These are phyloP conservation scores for Alliaria petiolata DNA, from an alignment of 345 rosid genomes.

Conservation along the genomic window DNA sequence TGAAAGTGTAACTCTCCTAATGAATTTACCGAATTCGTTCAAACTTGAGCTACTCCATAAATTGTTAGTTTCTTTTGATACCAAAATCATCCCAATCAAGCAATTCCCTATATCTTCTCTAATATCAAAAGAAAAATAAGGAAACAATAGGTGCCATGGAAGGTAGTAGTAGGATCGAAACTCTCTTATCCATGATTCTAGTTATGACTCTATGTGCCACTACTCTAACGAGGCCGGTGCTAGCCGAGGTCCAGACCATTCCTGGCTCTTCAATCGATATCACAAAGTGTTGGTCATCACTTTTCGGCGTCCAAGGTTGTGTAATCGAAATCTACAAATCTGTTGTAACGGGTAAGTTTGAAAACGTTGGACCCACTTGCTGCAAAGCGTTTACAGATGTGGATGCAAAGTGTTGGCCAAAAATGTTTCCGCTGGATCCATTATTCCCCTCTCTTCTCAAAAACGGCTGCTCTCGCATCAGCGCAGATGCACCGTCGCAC, in stretches of 20 bases:
- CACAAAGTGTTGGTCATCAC: background rate
- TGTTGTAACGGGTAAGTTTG: background rate
- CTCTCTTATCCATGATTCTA: background rate
- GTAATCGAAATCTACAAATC: background rate
- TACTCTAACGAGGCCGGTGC: background rate
- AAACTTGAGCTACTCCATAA: background rate
- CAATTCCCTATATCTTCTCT: background rate
- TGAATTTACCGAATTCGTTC: background rate
- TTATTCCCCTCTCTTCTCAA: conserved; percentile 3
- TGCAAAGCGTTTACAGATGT: background rate
- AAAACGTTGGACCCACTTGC: background rate
- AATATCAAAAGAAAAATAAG: background rate
- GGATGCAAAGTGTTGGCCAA: background rate
- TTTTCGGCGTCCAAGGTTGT: background rate
- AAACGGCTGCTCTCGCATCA: background rate
- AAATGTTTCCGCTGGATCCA: background rate
- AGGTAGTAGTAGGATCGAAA: background rate
- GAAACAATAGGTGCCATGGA: background rate
- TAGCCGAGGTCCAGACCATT: background rate
- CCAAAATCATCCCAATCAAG: background rate
- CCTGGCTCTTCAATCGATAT: background rate
- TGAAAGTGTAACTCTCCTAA: background rate
- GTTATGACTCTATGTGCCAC: background rate
- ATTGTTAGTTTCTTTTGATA: background rate
- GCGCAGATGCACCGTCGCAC: background rate